Percentiles rank a stretch among this genome's conserved stretches.
These are phyloP conservation scores for Breynia disticha DNA, from an alignment of 441 rosid genomes.

Conservation along the genomic window DNA sequence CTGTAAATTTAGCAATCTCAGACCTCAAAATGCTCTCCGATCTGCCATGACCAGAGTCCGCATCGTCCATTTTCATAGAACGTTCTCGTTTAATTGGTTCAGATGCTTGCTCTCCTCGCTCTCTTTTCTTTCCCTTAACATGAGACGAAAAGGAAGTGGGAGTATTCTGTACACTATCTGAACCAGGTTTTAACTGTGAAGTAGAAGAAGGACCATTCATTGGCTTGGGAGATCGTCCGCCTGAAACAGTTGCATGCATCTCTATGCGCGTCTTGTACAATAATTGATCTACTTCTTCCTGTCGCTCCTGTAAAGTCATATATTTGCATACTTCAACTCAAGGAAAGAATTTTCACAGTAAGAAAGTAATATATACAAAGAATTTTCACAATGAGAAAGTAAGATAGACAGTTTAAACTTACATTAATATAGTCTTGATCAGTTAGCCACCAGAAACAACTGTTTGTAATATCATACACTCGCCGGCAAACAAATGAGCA, in stretches of 20 bases:
- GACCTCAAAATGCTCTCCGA: conserved; percentile 49
- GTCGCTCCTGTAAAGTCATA: conserved; percentile 43
- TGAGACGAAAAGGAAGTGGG: conserved; percentile 56
- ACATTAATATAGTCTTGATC: conserved; percentile 82
- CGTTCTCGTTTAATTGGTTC: conserved; percentile 78
- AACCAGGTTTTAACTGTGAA: conserved; percentile 53
- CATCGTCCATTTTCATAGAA: conserved; percentile 47
- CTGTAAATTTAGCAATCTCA: conserved; percentile 72
- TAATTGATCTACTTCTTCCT: conserved; percentile 77
- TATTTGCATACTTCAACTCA: conserved; percentile 2
- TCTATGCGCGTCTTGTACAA: conserved; percentile 52
- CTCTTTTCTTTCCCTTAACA: conserved; percentile 89
- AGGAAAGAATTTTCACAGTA: not conserved
- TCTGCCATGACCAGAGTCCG: conserved; percentile 42
- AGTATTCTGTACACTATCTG: conserved; percentile 54
- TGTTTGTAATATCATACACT: conserved; percentile 67
- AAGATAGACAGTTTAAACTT: conserved; percentile 23
- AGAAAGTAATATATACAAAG: conserved; percentile 1
- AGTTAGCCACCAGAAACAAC: conserved; percentile 89
- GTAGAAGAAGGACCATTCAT: conserved; percentile 72
- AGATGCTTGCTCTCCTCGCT: conserved; percentile 65
- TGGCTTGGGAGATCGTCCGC: conserved; percentile 84
- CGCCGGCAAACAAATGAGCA: conserved; percentile 78
- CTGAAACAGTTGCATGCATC: conserved; percentile 74
- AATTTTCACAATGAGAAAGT: not conserved